phyloP scores from a whole-genome alignment of 371 early-diverging fungal genomes.

The Blakeslea trispora region DNA sequence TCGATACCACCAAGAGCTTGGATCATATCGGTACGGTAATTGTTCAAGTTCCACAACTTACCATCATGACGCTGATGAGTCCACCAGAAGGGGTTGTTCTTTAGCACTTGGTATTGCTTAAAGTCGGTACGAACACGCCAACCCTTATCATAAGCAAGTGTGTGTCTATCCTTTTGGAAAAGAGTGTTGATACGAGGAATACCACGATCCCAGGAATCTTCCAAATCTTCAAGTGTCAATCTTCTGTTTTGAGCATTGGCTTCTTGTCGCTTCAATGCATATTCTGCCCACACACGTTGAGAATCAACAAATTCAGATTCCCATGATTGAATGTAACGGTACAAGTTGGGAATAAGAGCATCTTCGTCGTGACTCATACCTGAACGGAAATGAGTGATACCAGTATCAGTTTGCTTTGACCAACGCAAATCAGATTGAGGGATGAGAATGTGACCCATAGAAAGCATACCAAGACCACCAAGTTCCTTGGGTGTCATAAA shows the following conservation, averaged over 20 bases:
- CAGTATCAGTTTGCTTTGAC: constrained; percentile 96
- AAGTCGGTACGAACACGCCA: constrained; percentile 98
- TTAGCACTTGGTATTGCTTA: constrained; percentile 95
- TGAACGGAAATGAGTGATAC: constrained; percentile 97
- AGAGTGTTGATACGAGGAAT: constrained; percentile 99
- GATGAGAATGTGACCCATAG: constrained; percentile 97
- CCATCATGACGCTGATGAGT: constrained; percentile 95
- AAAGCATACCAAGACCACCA: constrained; percentile 99
- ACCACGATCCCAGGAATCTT: constrained; percentile 99
- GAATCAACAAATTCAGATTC: constrained; percentile 98
- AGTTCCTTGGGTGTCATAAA: constrained; percentile 82
- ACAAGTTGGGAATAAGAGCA: constrained; percentile 96
- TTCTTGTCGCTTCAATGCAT: constrained; percentile 95
- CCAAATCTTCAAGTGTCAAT: constrained; percentile 94
- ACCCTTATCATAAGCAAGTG: constrained; percentile 98
- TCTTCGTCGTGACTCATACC: constrained; percentile 99
- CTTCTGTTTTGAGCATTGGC: constrained; percentile 95
- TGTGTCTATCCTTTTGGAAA: constrained; percentile 95
- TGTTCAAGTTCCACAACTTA: constrained; percentile 95
- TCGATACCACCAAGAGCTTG: constrained; percentile 98
- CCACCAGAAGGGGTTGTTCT: constrained; percentile 97
- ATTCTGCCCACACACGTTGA: constrained; percentile 99
- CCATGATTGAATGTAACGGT: constrained; percentile 98
- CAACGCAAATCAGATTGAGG: constrained; percentile 97
- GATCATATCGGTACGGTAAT: constrained; percentile 98